phyloP scores from a whole-genome alignment of 169 alveolate genomes.

The Plasmodium malariae region DNA sequence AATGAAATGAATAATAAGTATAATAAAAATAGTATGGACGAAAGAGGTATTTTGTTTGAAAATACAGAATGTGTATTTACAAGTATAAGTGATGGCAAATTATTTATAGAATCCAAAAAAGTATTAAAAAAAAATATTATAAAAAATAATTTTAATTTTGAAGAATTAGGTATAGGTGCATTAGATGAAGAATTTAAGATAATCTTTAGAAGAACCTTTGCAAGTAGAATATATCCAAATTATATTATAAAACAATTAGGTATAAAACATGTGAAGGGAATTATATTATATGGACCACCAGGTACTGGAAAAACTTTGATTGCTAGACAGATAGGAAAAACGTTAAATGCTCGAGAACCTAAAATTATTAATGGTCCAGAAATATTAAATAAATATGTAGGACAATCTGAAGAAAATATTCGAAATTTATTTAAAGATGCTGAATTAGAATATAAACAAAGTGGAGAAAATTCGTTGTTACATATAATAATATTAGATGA shows the following conservation, averaged over 20 bases:
- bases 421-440: constrained; percentile 98
- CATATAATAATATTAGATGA: constrained; percentile 99
- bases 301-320: constrained; percentile 99
- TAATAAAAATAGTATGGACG: not conserved
- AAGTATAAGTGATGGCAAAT: constrained; percentile 76
- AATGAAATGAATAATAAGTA: not conserved
- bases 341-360: constrained; percentile 96
- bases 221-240: constrained; percentile 99
- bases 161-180: constrained; percentile 94
- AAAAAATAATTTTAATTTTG: constrained; percentile 92
- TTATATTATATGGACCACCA: constrained; percentile 99
- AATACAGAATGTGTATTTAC: constrained; percentile 70
- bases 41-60: constrained; percentile 59
- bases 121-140: constrained; percentile 82
- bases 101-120: constrained; percentile 77
- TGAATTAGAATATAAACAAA: constrained; percentile 94
- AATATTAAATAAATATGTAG: constrained; percentile 97
- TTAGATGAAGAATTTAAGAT: constrained; percentile 95
- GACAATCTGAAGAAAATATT: constrained; percentile 99
- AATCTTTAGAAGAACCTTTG: constrained; percentile 99
- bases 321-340: constrained; percentile 99
- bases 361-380: constrained; percentile 93
- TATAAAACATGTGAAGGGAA: constrained; percentile 97
- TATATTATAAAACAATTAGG: constrained; percentile 97
- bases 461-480: constrained; percentile 96